These are phyloP conservation scores for Venturia oleaginea DNA, from an alignment of 2,329 filamentous ascomycete genomes.

Conservation along the genomic window DNA sequence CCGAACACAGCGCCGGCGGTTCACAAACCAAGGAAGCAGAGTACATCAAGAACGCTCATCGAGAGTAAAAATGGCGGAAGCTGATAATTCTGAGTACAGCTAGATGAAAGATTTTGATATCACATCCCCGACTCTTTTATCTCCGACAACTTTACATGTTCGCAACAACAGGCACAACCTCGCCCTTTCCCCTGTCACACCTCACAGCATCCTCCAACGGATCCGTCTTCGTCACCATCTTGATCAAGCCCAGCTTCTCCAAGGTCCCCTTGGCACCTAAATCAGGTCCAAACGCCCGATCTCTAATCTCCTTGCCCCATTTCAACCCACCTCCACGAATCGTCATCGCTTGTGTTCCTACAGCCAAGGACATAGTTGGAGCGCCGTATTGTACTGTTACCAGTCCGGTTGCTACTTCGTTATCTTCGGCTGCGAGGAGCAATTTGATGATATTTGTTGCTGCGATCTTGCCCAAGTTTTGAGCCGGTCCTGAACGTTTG, in stretches of 20 bases:
- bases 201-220: constrained; percentile 4
- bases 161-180: neutral
- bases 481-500: constrained; percentile 68
- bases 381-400: neutral
- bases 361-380: constrained; percentile 12
- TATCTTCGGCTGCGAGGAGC: constrained; percentile 7
- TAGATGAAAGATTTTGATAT: neutral
- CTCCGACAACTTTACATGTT: neutral
- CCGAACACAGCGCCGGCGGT: no score
- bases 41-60: no score
- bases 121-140: no score
- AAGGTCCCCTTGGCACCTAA: constrained; percentile 12
- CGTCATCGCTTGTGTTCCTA: constrained; percentile 12
- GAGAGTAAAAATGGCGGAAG: no score
- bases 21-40: no score
- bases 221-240: neutral
- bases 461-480: constrained; percentile 60
- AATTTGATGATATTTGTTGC: constrained; percentile 50
- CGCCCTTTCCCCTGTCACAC: neutral
- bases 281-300: constrained; percentile 12
- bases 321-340: constrained; percentile 3
- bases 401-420: neutral
- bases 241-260: constrained; percentile 9
- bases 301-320: constrained; percentile 11
- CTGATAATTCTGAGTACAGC: no score